These are phyloP conservation scores for Neurospora sp. DNA, from an alignment of 495 filamentous ascomycete genomes.

Conservation along the genomic window DNA sequence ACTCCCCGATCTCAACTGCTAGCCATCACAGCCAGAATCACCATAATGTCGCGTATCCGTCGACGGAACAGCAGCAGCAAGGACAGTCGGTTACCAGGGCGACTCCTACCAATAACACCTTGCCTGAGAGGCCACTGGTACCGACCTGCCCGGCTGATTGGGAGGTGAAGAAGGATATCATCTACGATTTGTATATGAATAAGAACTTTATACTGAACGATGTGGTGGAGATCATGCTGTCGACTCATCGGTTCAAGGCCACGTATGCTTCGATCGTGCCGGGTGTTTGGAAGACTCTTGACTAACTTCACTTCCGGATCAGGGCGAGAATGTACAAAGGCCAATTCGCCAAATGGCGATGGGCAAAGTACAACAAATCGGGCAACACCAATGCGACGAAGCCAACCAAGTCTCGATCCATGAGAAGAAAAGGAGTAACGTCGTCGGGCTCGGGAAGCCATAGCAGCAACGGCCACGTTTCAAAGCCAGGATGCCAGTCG, in stretches of 20 bases:
- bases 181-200: conserved; percentile 22
- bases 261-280: conserved; percentile 12
- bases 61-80: neutral
- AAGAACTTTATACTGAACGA: conserved; percentile 28
- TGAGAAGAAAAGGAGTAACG: neutral
- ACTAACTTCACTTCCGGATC: neutral
- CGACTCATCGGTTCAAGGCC: conserved; percentile 23
- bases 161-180: conserved; percentile 21
- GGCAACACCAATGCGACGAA: conserved; percentile 2
- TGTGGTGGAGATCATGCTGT: conserved; percentile 23
- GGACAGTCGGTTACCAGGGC: neutral
- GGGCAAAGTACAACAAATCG: conserved; percentile 26
- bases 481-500: neutral
- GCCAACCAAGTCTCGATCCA: conserved; percentile 2
- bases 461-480: neutral
- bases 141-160: conserved; percentile 23
- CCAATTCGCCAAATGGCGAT: conserved; percentile 26
- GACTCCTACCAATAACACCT: neutral
- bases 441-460: neutral
- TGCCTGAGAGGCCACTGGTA: conserved; percentile 16
- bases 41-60: neutral
- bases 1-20: neutral
- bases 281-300: neutral
- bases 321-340: conserved; percentile 29
- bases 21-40: neutral